These are phyloP conservation scores for Plasmodium gonderi DNA, from an alignment of 169 alveolate genomes.

Conservation along the genomic window DNA sequence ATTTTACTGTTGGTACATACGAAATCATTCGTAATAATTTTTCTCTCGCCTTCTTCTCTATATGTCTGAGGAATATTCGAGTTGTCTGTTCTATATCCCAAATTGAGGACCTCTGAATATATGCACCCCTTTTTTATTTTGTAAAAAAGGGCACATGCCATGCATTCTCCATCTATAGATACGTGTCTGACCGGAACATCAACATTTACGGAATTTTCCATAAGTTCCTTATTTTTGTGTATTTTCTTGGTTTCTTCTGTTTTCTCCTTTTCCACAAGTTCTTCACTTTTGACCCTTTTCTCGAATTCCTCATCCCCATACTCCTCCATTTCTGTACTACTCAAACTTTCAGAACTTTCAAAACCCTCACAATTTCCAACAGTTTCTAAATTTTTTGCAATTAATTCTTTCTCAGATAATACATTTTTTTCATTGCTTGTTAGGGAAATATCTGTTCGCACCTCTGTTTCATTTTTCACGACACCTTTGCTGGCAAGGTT, in stretches of 20 bases:
- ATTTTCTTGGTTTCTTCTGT: neutral
- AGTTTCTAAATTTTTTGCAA: neutral
- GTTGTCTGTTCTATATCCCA: constrained; percentile 88
- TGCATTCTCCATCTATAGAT: constrained; percentile 83
- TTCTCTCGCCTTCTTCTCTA: constrained; percentile 87
- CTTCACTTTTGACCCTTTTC: neutral
- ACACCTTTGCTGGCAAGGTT: neutral
- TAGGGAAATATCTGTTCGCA: too few species aligned
- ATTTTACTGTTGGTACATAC: constrained; percentile 8
- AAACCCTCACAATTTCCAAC: neutral
- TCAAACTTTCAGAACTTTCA: neutral
- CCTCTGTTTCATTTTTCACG: neutral
- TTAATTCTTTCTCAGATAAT: neutral
- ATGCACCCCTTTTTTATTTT: constrained; percentile 87
- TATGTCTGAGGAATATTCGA: constrained; percentile 80
- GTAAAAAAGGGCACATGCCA: constrained; percentile 87
- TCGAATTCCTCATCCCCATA: neutral
- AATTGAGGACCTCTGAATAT: constrained; percentile 82
- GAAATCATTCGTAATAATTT: constrained; percentile 34
- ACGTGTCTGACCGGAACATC: constrained; percentile 42
- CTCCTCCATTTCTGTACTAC: neutral
- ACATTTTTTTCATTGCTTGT: neutral
- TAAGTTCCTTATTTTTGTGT: neutral
- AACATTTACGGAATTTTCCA: too few species aligned
- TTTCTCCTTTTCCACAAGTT: neutral